Conservation (phyloP, 2,329 filamentous ascomycete genomes). For the Aspergillus nomiae region DNA sequence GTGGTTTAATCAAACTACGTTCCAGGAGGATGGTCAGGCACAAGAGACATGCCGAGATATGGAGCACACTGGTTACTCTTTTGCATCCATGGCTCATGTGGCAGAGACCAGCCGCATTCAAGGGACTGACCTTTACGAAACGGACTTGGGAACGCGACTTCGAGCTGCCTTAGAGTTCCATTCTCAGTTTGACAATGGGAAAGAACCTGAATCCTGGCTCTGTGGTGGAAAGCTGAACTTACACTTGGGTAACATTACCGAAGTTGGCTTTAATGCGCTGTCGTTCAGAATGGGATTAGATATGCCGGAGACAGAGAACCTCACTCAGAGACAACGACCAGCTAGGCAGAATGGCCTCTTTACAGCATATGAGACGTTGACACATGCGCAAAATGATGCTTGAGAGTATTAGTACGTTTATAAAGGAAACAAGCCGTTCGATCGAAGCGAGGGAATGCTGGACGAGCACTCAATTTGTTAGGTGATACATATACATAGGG, state of each 20-base stretch:
- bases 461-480: no score
- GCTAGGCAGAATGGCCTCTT: not conserved
- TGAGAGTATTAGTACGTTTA: not conserved
- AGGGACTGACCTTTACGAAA: not conserved
- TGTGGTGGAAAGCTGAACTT: not conserved
- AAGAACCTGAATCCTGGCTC: not conserved
- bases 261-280: not conserved
- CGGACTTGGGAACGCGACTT: not conserved
- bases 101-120: not conserved
- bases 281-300: not conserved
- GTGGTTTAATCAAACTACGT: not conserved
- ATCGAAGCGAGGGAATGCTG: no score
- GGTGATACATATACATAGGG: no score
- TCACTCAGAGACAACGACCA: not conserved
- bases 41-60: conserved; percentile 1
- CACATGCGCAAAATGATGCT: not conserved
- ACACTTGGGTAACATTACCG: not conserved
- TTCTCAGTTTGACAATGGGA: not conserved
- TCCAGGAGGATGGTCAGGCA: not conserved
- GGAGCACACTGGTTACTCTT: not conserved
- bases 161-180: not conserved
- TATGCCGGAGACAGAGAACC: not conserved
- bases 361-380: not conserved
- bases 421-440: not conserved
- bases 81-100: conserved; percentile 1